Percentiles rank a stretch among this genome's conserved stretches.
Evolutionary conservation across 345 rosid genomes (phyloP).

Genomic region (Gossypium anomalum): DNA sequence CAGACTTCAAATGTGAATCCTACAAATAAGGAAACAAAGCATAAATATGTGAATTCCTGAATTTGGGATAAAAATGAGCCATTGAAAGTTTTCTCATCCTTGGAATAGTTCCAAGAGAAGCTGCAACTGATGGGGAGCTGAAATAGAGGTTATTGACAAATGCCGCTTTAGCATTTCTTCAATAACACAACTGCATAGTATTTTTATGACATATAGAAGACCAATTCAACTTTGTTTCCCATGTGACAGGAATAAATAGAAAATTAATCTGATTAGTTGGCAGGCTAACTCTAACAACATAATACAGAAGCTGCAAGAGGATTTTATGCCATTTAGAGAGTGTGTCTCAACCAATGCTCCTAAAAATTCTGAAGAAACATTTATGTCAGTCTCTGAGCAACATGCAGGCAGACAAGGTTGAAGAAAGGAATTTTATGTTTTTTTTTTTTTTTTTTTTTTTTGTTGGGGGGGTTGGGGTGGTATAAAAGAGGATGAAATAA

Average conservation of each 20-base stretch:
- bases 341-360: background rate
- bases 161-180: background rate
- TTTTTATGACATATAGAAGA: background rate
- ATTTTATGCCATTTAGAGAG: background rate
- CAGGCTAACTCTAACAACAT: background rate
- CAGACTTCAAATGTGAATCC: slow-evolving; percentile 76
- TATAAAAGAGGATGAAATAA: background rate
- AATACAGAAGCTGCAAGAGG: background rate
- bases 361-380: background rate
- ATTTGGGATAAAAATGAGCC: background rate
- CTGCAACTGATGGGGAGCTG: background rate
- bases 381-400: background rate
- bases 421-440: no score
- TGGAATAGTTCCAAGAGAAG: background rate
- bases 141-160: background rate
- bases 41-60: background rate
- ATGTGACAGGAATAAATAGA: background rate
- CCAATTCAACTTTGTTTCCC: background rate
- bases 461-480: background rate
- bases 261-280: background rate
- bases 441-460: no score
- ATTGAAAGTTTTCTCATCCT: background rate
- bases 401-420: no score
- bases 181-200: background rate
- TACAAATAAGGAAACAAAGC: slow-evolving; percentile 27